Evolutionary conservation across 352 stramenopile species (phyloP), one percentile per base, ranked within the genome.

Genomic region (Blastocystis sp.): DNA sequence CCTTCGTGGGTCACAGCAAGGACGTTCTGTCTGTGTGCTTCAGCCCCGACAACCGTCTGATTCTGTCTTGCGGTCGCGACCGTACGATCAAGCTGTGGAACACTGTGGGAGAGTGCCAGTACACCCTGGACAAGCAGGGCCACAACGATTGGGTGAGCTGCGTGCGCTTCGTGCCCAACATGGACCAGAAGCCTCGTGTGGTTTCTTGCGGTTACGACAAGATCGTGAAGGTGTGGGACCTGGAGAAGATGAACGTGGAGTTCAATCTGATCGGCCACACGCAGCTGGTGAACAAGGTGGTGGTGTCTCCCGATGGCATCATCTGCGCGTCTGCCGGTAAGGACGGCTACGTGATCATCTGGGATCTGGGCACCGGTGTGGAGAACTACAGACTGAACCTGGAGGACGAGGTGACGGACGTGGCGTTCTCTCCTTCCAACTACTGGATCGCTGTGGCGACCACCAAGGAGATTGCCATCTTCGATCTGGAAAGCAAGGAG

Each of bases 41-140:
- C 91, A 97, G 92, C 87, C 93, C 94, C 18, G 94, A 98, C 92
- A 98, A 98, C 91, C 94, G 96, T 57, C 96, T 99, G 90, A 99
- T 99, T 89, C 94, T 99, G 46, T 98, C 94, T 69, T 96, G 94
- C 87, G 98, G 95, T 86, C 94, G 97, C 87, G 97, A 99, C 91
- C 97, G 97, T 91, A 97, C 94, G 75, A 97, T 99, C 90, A 98
- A 99, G 93, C 91, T 99, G 49, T 99, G 97, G n/a, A n/a, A n/a
- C n/a, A n/a, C n/a, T n/a, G n/a, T n/a, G n/a, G n/a, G n/a, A n/a
- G n/a, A n/a, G n/a, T n/a, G n/a, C n/a, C n/a, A n/a, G n/a, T n/a
- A n/a, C n/a, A n/a, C n/a, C n/a, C n/a, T n/a, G n/a, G n/a, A n/a
- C n/a, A n/a, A n/a, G n/a, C n/a, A n/a, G n/a, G n/a, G n/a, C n/a